These are phyloP conservation scores for Rhodotorula sp. DNA, from an alignment of 1,284 basidiomycete species.

Conservation along the genomic window DNA sequence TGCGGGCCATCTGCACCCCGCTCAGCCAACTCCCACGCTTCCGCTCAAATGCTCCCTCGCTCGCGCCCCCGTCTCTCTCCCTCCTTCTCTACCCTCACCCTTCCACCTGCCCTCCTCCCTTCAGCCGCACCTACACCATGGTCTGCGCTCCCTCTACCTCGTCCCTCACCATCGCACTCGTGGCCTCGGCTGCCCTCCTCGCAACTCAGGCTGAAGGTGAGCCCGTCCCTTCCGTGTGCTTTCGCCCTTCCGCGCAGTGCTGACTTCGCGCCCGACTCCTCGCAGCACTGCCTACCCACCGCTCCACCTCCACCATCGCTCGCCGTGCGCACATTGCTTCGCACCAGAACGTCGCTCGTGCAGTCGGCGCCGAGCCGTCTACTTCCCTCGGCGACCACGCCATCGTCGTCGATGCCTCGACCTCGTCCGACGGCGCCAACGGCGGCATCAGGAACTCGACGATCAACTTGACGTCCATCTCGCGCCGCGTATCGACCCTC, in stretches of 20 bases:
- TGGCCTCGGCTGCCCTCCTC: conserved; percentile 15
- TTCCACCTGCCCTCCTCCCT: neutral
- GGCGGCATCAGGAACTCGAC: conserved; percentile 33
- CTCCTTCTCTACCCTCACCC: neutral
- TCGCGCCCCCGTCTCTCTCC: neutral
- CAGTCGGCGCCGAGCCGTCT: neutral
- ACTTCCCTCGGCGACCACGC: conserved; percentile 28
- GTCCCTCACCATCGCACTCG: conserved; percentile 18
- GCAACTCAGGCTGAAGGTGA: conserved; percentile 15
- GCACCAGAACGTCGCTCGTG: conserved; percentile 4
- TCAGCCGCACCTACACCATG: conserved; percentile 5
- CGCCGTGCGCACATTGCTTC: conserved; percentile 29
- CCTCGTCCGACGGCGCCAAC: neutral
- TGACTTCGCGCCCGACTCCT: neutral
- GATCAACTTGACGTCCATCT: conserved; percentile 35
- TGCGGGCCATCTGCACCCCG: neutral
- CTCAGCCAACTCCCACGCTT: neutral
- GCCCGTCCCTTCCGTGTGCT: neutral
- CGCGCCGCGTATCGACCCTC: conserved; percentile 22
- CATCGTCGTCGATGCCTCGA: conserved; percentile 36
- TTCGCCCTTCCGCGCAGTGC: neutral
- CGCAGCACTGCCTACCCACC: conserved; percentile 27
- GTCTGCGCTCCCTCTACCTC: conserved; percentile 18
- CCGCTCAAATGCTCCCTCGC: neutral
- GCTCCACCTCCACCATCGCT: conserved; percentile 24